These are phyloP conservation scores for Chalaropsis ovoidea DNA, from an alignment of 2,329 filamentous ascomycete genomes.

Conservation along the genomic window DNA sequence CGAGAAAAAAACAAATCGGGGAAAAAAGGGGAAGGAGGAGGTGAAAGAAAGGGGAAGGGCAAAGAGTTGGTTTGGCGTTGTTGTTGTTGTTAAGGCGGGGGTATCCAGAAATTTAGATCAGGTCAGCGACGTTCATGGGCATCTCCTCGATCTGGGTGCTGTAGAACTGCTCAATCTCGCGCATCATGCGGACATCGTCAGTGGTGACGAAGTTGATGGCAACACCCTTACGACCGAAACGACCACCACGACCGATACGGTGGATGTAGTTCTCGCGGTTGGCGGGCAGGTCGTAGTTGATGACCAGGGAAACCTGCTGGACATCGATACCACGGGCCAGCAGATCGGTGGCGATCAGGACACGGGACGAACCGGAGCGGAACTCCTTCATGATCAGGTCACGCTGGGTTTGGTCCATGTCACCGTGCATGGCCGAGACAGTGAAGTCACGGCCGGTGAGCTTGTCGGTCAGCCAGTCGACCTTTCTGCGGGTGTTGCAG, in stretches of 20 bases:
- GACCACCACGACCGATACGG: constrained; percentile 97
- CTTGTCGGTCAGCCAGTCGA: constrained; percentile 99
- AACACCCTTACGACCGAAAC: constrained; percentile 99
- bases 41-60: neutral
- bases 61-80: neutral
- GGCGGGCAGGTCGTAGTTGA: constrained; percentile 98
- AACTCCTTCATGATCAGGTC: constrained; percentile 99
- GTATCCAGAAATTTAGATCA: constrained; percentile 47
- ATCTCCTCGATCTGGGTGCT: constrained; percentile 99
- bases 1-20: constrained; percentile 17
- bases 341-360: constrained; percentile 94
- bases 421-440: constrained; percentile 98
- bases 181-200: constrained; percentile 99
- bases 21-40: constrained; percentile 5
- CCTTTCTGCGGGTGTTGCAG: constrained; percentile 99
- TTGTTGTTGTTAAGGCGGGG: constrained; percentile 9
- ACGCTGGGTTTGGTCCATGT: constrained; percentile 97
- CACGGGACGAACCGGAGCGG: constrained; percentile 95
- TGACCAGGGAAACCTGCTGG: constrained; percentile 98
- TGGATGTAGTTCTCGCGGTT: constrained; percentile 99
- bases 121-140: constrained; percentile 85
- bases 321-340: constrained; percentile 99
- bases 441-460: constrained; percentile 98
- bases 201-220: constrained; percentile 99
- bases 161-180: constrained; percentile 99